Evolutionary conservation across 2,329 filamentous ascomycete genomes (phyloP), one percentile per base, ranked within the genome.

Genomic region (Alternaria triticina): DNA sequence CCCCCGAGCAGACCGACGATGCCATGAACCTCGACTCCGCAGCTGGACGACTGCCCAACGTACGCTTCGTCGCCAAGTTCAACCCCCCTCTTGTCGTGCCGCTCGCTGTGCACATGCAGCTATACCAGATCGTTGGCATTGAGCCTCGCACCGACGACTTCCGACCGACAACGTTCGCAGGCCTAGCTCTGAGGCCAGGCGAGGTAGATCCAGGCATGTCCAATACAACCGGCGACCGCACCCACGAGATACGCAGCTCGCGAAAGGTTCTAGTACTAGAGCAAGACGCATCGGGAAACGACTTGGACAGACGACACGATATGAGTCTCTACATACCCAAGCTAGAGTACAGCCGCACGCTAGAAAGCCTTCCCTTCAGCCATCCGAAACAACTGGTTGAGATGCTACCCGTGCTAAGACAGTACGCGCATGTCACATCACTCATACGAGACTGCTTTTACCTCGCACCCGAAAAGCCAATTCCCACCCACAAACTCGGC

Each of bases 301-400:
- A 70, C 12, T 70, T 74, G 36, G 69, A 69, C 11, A 67, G 77
- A 7, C 61, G 61, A 1, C 85, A 86, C 69, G 77, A 80, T 12
- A 91, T 90, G 73, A 88, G 86, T 0, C 83, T 96, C 1, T 88
- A 88, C 66, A 87, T 93, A 17, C 88, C 91, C 58, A 93, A 92
- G 77, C 87, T 88, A 3, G 91, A 93, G 9, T 93, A 90, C 69
- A 90, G 89, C 0, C 86, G 89, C 59, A 83, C 85, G 4, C 78
- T 96, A 9, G 86, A 86, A 1, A 88, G 90, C 59, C 83, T 96
- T 30, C 89, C 91, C 0, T 95, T 96, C 73, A 88, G 88, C 3
- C 93, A 96, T 72, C 93, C 93, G 0, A 87, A 89, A 54, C 92
- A 96, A 74, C 82, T 96, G 5, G 82, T 94, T 7, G 85, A 87